Evolutionary conservation across 768 basidiomycete species (phyloP).

Genomic region (Tulasnella sp.): DNA sequence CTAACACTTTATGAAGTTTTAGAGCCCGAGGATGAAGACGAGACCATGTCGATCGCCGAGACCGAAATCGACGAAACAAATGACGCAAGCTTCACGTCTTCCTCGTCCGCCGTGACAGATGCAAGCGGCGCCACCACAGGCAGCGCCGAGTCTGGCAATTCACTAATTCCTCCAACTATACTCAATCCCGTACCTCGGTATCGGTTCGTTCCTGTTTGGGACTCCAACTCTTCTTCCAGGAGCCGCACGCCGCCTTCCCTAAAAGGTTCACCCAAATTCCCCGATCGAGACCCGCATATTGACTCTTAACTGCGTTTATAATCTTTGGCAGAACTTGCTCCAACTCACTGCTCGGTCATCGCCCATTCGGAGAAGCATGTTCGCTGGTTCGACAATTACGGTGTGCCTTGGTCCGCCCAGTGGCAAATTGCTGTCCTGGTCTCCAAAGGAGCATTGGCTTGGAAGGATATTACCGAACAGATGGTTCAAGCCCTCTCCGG

Average conservation of each 20-base stretch:
- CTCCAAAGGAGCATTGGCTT: slow-evolving; percentile 35
- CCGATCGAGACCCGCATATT: neutral
- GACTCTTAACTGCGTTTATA: neutral
- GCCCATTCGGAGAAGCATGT: slow-evolving; percentile 8
- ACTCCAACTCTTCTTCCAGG: neutral
- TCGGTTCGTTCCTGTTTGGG: neutral
- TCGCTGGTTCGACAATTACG: slow-evolving; percentile 32
- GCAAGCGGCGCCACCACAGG: neutral
- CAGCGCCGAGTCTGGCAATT: neutral
- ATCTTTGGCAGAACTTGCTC: neutral
- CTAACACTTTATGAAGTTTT: neutral
- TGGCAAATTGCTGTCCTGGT: slow-evolving; percentile 52
- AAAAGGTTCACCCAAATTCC: neutral
- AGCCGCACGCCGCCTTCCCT: neutral
- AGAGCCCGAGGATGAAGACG: neutral
- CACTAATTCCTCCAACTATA: neutral
- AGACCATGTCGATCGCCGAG: neutral
- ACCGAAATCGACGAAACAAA: neutral
- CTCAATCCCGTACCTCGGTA: neutral
- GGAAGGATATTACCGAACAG: slow-evolving; percentile 36
- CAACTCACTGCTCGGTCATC: neutral
- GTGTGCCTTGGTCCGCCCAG: slow-evolving; percentile 47
- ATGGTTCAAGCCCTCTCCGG: slow-evolving; percentile 35
- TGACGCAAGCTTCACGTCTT: neutral
- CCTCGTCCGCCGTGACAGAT: neutral